A percentile compares a stretch with the other conserved stretches of the same genome.
phyloP scores from a whole-genome alignment of 306 rosid genomes.

The Macrotyloma uniflorum region DNA sequence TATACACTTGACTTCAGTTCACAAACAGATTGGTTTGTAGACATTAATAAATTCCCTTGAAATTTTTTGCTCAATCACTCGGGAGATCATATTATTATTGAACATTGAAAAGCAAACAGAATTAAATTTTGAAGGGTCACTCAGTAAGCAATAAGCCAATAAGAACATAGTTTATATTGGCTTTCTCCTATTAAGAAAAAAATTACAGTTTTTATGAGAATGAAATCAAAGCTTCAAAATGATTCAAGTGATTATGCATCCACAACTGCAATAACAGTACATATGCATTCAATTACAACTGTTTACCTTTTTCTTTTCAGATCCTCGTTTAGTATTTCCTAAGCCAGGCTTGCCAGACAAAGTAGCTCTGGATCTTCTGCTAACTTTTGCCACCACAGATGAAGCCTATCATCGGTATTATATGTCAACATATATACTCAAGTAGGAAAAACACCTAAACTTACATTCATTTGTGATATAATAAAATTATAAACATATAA shows the following conservation, averaged over 20 bases:
- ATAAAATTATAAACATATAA: not conserved
- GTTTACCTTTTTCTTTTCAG: slow-evolving; percentile 85
- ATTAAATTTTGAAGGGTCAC: slow-evolving; percentile 15
- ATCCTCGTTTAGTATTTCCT: slow-evolving; percentile 58
- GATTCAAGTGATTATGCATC: slow-evolving; percentile 6
- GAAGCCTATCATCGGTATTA: slow-evolving; percentile 64
- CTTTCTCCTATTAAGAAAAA: not conserved
- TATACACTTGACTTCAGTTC: not conserved
- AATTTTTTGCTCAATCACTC: not conserved
- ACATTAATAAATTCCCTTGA: not conserved
- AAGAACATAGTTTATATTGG: not conserved
- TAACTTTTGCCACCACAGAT: slow-evolving; percentile 59
- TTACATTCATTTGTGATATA: slow-evolving; percentile 4
- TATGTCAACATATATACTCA: slow-evolving; percentile 30
- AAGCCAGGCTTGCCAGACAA: slow-evolving; percentile 61
- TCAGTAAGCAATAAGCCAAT: slow-evolving; percentile 10
- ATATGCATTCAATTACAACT: not conserved
- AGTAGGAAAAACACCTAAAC: slow-evolving; percentile 5
- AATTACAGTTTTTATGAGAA: slow-evolving; percentile 8
- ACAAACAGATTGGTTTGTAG: slow-evolving; percentile 14
- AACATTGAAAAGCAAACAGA: slow-evolving; percentile 18
- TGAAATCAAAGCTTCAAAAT: slow-evolving; percentile 20
- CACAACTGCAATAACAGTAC: not conserved
- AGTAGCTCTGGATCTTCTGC: slow-evolving; percentile 70
- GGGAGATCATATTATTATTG: not conserved